Conservation (phyloP, 768 basidiomycete species). For the Tulasnella sp. region DNA sequence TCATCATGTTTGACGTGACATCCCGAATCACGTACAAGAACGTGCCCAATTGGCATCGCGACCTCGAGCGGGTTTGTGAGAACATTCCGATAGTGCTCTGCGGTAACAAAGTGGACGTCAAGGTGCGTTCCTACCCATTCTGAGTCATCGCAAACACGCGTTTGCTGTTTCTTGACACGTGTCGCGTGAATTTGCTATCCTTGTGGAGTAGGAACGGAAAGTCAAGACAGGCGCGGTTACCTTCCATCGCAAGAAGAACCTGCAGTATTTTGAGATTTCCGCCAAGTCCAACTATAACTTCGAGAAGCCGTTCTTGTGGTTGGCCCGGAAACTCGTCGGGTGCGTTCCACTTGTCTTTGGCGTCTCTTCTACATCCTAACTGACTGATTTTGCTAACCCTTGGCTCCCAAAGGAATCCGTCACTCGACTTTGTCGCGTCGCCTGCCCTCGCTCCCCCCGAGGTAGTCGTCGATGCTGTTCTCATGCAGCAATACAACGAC, state of each 20-base stretch:
- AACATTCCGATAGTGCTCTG: constrained; percentile 99
- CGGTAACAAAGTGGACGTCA: constrained; percentile 99
- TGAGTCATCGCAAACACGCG: too few species aligned
- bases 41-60: constrained; percentile 99
- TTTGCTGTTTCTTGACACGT: too few species aligned
- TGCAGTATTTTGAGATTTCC: constrained; percentile 99
- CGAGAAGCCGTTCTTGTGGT: constrained; percentile 99
- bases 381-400: too few species aligned
- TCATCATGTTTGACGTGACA: constrained; percentile 99
- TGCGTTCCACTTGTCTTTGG: constrained; percentile 32
- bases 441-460: constrained; percentile 93
- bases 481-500: constrained; percentile 69
- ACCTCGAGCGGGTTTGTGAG: constrained; percentile 98
- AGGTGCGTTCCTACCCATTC: constrained; percentile 61
- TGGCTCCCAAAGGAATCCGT: constrained; percentile 52
- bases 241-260: constrained; percentile 99
- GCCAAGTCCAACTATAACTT: constrained; percentile 99
- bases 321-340: constrained; percentile 97
- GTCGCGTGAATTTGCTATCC: not conserved
- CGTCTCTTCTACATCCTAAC: not conserved
- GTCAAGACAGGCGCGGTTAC: constrained; percentile 98
- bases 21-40: constrained; percentile 99
- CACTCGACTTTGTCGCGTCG: constrained; percentile 91
- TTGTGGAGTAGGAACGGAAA: constrained; percentile 75
- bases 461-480: constrained; percentile 62